phyloP scores from a whole-genome alignment of 306 rosid genomes.

The Neltuma alba region DNA sequence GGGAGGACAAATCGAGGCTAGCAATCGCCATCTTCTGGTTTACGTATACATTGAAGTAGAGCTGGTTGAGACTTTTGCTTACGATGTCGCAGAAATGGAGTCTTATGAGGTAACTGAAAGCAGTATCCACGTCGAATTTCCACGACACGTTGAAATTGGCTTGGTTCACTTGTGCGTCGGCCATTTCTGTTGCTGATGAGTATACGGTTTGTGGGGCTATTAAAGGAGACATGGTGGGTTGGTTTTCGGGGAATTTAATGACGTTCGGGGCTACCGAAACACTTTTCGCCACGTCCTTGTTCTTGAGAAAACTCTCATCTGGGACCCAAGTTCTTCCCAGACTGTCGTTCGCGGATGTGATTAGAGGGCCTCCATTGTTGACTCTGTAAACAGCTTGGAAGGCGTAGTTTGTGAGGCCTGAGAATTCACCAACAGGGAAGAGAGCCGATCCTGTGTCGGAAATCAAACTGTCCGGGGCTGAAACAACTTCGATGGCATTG shows the following conservation, averaged over 20 bases:
- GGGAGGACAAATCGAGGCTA: constrained; percentile 46
- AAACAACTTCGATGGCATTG: constrained; percentile 60
- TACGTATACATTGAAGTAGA: constrained; percentile 53
- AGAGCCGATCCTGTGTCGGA: constrained; percentile 34
- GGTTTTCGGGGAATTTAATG: constrained; percentile 41
- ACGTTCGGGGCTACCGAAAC: constrained; percentile 29
- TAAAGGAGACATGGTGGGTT: constrained; percentile 27
- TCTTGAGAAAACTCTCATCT: constrained; percentile 44
- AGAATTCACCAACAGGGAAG: constrained; percentile 37
- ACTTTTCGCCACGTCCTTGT: constrained; percentile 38
- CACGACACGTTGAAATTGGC: constrained; percentile 58
- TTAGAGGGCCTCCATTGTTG: constrained; percentile 57
- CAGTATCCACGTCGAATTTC: constrained; percentile 54
- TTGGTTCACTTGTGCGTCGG: constrained; percentile 29
- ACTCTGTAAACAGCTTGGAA: constrained; percentile 46
- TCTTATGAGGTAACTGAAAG: constrained; percentile 54
- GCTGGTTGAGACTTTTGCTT: constrained; percentile 48
- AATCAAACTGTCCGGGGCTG: constrained; percentile 49
- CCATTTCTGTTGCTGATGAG: constrained; percentile 52
- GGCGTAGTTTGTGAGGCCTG: constrained; percentile 36
- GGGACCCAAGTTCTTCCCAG: constrained; percentile 56
- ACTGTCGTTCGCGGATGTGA: constrained; percentile 54
- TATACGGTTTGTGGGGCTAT: constrained; percentile 56
- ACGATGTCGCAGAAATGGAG: constrained; percentile 65
- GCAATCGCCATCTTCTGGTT: constrained; percentile 51